Percentiles rank a stretch among this genome's conserved stretches.
Conservation (phyloP, 2,329 filamentous ascomycete genomes). For the Bimuria novae-zelandiae region DNA sequence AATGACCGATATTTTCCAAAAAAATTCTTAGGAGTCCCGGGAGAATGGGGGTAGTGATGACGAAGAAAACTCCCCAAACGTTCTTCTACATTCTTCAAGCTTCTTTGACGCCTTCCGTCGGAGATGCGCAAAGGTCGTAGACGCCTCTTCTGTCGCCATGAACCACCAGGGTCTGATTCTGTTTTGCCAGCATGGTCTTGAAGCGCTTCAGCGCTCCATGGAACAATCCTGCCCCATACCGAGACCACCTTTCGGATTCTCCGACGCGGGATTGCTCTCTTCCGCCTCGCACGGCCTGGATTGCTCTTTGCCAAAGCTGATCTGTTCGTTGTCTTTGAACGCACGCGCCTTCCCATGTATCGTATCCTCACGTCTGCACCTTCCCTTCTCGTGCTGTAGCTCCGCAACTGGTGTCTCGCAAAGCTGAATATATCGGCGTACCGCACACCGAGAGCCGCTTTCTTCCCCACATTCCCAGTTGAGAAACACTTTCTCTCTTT, state of each 20-base stretch:
- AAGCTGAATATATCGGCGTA: conserved; percentile 34
- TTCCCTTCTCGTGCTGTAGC: conserved; percentile 8
- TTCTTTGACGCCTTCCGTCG: too few species aligned
- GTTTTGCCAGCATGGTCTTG: not conserved
- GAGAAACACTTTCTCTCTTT: not conserved
- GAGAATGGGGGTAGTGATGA: not conserved
- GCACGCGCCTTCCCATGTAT: not conserved
- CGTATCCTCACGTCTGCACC: not conserved
- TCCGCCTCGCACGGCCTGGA: not conserved
- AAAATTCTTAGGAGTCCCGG: not conserved
- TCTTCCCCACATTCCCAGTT: not conserved
- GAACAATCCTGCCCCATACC: not conserved
- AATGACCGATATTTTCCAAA: conserved; percentile 39
- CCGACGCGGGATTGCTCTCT: not conserved
- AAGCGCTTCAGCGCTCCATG: not conserved
- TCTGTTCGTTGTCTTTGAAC: not conserved
- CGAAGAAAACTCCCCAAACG: not conserved
- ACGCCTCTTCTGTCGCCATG: not conserved
- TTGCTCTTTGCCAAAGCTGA: too few species aligned
- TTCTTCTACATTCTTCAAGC: not conserved
- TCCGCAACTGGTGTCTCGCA: conserved; percentile 17
- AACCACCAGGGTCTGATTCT: not conserved
- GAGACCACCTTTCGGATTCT: not conserved
- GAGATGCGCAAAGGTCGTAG: too few species aligned
- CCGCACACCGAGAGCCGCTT: conserved; percentile 14